A percentile compares a stretch with the other conserved stretches of the same genome.
Conservation (phyloP, 768 basidiomycete genomes). For the Naganishia kalamii region DNA sequence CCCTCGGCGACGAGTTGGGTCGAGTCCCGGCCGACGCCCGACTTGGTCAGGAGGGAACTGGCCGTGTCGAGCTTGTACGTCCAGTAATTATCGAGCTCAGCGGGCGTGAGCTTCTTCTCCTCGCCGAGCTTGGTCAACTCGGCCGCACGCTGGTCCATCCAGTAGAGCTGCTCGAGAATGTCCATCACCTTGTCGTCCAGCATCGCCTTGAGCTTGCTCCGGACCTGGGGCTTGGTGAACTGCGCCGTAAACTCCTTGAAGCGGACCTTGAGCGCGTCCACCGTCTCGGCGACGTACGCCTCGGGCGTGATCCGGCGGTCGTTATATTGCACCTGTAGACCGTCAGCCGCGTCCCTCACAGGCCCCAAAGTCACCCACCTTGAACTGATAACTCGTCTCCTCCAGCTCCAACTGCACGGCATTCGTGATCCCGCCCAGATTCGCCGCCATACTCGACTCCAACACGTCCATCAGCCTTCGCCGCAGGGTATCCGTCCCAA, state of each 20-base stretch:
- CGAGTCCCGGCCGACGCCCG: constrained; percentile 87
- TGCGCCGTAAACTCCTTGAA: constrained; percentile 79
- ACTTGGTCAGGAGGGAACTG: constrained; percentile 85
- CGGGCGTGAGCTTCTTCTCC: constrained; percentile 61
- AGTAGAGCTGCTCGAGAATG: constrained; percentile 92
- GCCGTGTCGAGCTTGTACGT: constrained; percentile 93
- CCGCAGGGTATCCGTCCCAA: constrained; percentile 84
- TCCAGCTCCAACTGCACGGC: constrained; percentile 95
- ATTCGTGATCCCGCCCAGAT: constrained; percentile 90
- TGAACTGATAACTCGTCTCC: constrained; percentile 97
- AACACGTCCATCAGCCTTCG: constrained; percentile 91
- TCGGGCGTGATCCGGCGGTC: constrained; percentile 90
- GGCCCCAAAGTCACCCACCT: constrained; percentile 68
- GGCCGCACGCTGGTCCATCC: constrained; percentile 77
- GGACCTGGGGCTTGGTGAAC: constrained; percentile 82
- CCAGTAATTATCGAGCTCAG: constrained; percentile 86
- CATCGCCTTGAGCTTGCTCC: constrained; percentile 81
- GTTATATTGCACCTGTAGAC: constrained; percentile 53
- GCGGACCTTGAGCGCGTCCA: constrained; percentile 77
- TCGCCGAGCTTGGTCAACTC: constrained; percentile 68
- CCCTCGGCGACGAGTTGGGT: constrained; percentile 93
- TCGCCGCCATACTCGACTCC: constrained; percentile 94
- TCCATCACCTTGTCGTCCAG: constrained; percentile 96
- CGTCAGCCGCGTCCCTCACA: neutral
- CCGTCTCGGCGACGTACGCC: constrained; percentile 94